Conservation (phyloP, 75 land plant genomes). For the Pseudotsuga menziesii region DNA sequence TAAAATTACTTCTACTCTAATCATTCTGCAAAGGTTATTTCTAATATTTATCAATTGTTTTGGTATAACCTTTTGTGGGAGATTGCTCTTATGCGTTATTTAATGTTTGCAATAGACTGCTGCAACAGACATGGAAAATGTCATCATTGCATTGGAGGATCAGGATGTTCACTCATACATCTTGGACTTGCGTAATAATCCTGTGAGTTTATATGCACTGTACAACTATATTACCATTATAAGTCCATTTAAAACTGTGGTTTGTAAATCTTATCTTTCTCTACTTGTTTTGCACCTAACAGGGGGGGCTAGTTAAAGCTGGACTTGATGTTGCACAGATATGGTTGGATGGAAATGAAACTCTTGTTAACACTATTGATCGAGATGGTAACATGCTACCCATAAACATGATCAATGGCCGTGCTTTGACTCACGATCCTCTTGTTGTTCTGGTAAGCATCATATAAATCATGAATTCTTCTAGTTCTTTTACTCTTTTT, state of each 20-base stretch:
- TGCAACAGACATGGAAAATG: conserved; percentile 87
- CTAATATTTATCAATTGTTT: not conserved
- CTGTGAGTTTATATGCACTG: conserved; percentile 39
- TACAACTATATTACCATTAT: not conserved
- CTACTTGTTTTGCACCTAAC: conserved; percentile 5
- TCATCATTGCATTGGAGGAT: conserved; percentile 63
- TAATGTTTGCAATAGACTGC: conserved; percentile 54
- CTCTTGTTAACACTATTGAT: conserved; percentile 91
- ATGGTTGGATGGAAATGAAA: conserved; percentile 97
- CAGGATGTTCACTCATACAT: conserved; percentile 88
- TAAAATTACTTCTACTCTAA: too few relatives aligned
- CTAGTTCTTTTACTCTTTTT: not conserved
- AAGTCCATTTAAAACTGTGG: not conserved
- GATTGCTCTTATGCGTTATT: not conserved
- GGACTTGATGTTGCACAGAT: conserved; percentile 98
- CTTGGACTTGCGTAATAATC: conserved; percentile 90
- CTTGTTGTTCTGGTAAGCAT: conserved; percentile 81
- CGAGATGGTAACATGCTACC: conserved; percentile 83
- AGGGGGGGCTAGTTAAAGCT: conserved; percentile 97
- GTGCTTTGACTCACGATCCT: conserved; percentile 93
- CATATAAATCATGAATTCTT: too few relatives aligned
- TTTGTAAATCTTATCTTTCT: not conserved
- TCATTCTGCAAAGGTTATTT: too few relatives aligned
- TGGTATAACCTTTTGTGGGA: not conserved
- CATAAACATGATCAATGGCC: conserved; percentile 74